Evolutionary conservation across 805 yeast species (phyloP).

Genomic region (Saturnispora diversa): DNA sequence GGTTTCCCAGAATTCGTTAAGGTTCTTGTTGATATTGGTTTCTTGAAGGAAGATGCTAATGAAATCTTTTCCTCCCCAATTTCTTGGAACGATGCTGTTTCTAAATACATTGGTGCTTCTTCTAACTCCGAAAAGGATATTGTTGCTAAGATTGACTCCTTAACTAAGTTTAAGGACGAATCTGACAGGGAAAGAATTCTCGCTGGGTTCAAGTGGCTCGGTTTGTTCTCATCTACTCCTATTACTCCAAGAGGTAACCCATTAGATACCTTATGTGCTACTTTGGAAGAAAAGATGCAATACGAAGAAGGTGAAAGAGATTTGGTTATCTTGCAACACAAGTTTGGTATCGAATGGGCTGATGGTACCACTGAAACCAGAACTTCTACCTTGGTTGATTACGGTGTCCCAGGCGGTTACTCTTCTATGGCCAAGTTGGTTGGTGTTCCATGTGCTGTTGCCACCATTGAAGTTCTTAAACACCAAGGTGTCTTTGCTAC

Average conservation of each 20-base stretch:
- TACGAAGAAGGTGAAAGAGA: conserved; percentile 94
- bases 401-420: conserved; percentile 88
- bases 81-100: conserved; percentile 87
- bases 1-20: conserved; percentile 98
- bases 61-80: conserved; percentile 47
- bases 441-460: conserved; percentile 98
- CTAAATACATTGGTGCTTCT: conserved; percentile 63
- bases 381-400: conserved; percentile 91
- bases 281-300: conserved; percentile 92
- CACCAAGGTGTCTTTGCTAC: conserved; percentile 52
- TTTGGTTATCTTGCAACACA: conserved; percentile 91
- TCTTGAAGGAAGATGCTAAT: conserved; percentile 69
- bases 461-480: conserved; percentile 73
- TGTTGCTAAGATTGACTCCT: conserved; percentile 62
- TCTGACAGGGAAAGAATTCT: conserved; percentile 82
- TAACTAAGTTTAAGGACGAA: conserved; percentile 72
- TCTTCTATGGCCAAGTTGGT: conserved; percentile 98
- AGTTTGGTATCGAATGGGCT: conserved; percentile 95
- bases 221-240: conserved; percentile 67
- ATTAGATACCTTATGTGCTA: conserved; percentile 93
- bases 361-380: conserved; percentile 87
- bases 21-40: conserved; percentile 88
- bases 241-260: conserved; percentile 91
- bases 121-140: conserved; percentile 68
- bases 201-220: conserved; percentile 89